phyloP scores from a whole-genome alignment of 2,329 filamentous ascomycete genomes.

The Huntiella savannae region DNA sequence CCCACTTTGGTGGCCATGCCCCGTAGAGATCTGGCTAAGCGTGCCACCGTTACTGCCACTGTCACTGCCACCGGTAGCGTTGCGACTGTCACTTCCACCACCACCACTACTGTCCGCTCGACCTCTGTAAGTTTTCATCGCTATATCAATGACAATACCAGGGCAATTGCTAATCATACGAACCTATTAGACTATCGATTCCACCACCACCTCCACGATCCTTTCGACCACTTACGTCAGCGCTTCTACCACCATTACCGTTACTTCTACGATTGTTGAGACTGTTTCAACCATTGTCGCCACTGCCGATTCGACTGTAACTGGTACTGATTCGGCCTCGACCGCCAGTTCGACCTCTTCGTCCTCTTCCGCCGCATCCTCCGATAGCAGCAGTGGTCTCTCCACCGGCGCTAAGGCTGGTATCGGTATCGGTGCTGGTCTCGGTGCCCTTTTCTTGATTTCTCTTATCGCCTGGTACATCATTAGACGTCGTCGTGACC shows the following conservation, averaged over 20 bases:
- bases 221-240: conserved; percentile 14
- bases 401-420: conserved; percentile 26
- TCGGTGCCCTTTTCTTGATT: conserved; percentile 19
- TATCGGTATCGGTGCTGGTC: conserved; percentile 23
- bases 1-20: conserved; percentile 9
- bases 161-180: not conserved
- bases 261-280: conserved; percentile 20
- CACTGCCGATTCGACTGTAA: conserved; percentile 20
- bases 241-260: conserved; percentile 21
- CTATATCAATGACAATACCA: not conserved
- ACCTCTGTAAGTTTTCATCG: conserved; percentile 2
- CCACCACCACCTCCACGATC: conserved; percentile 15
- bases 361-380: conserved; percentile 14
- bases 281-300: conserved; percentile 15
- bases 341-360: conserved; percentile 14
- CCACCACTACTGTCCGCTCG: conserved; percentile 9
- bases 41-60: conserved; percentile 16
- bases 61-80: conserved; percentile 17
- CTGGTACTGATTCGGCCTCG: conserved; percentile 16
- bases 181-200: conserved; percentile 10
- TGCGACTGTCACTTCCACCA: conserved; percentile 15
- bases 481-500: conserved; percentile 13
- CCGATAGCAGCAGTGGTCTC: conserved; percentile 16
- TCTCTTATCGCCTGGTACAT: conserved; percentile 12
- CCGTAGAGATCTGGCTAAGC: conserved; percentile 7